Evolutionary conservation across 352 stramenopile species (phyloP), one percentile per base, ranked within the genome.

Genomic region (Peronospora belbahrii): DNA sequence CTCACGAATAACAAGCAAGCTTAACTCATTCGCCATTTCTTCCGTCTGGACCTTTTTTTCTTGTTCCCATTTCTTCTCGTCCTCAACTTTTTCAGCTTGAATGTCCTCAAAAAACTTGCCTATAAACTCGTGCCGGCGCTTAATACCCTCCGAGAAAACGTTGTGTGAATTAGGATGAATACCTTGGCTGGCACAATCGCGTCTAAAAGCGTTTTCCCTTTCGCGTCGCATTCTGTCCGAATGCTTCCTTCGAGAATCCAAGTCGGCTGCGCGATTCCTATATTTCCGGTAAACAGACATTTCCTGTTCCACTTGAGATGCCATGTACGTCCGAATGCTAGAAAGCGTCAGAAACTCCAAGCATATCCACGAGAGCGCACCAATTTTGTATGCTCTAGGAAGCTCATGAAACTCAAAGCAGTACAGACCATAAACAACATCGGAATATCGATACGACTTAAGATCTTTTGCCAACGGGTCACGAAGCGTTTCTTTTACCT

Each of bases 361-460:
- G 43, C 70, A 83, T 33, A 81, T 62, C 74, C 74, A 86, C 19
- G 70, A 81, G 8, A 86, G 58, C 17, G 74, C 72, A 2, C 63
- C 70, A 48, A 86, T 68, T 35, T 83, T 83, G 52, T 74, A 80
- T 19, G 67, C 62, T 19, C 62, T 73, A 10, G 74, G 72, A 28
- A 86, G 59, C 56, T 87, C 39, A 36, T 86, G 59, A 37, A 85
- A 90, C 37, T 90, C 78, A 17, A 65, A 70, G 22, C 65, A 65
- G 42, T 88, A 88, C 22, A 90, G 56, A 1, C 69, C 75, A 45
- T 90, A 71, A 10, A 82, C 74, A 42, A 87, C 68, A 34, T 85
- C 77, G 10, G 56, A 40, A 44, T 77, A 85, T 19, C 60, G 49
- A 37, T 74, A 80, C 27, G 56, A 39, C 22, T 61, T 56, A 33